phyloP scores from a whole-genome alignment of 2,329 filamentous ascomycete genomes.

The Penicillium psychrosexuale region DNA sequence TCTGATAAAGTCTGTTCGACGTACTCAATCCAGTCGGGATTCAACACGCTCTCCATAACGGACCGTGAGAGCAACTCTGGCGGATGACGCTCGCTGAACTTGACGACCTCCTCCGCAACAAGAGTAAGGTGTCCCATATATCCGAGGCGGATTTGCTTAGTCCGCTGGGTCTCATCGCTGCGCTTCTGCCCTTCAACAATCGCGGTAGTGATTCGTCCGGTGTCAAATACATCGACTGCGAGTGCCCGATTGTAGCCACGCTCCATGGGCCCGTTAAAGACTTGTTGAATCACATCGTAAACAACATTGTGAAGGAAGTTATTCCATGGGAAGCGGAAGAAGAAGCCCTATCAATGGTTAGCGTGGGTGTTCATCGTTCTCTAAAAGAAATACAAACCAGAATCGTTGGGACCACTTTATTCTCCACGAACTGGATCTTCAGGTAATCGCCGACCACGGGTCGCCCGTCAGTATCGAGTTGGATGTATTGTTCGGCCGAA shows the following conservation, averaged over 20 bases:
- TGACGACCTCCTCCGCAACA: slow-evolving; percentile 97
- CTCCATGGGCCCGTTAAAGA: slow-evolving; percentile 98
- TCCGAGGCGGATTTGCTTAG: slow-evolving; percentile 84
- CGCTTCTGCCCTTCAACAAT: slow-evolving; percentile 87
- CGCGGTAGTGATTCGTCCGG: slow-evolving; percentile 80
- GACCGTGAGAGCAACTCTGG: slow-evolving; percentile 79
- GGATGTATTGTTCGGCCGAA: slow-evolving; percentile 45
- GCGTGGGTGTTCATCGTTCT: neutral
- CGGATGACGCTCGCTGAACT: slow-evolving; percentile 92
- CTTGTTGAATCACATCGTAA: slow-evolving; percentile 97
- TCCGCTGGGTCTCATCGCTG: slow-evolving; percentile 79
- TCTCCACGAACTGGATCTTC: slow-evolving; percentile 94
- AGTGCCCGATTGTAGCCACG: slow-evolving; percentile 86
- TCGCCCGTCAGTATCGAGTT: slow-evolving; percentile 59
- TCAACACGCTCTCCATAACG: slow-evolving; percentile 84
- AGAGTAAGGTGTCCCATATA: slow-evolving; percentile 98
- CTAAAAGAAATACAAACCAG: slow-evolving; percentile 59
- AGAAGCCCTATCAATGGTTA: slow-evolving; percentile 68
- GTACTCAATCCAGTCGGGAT: slow-evolving; percentile 88
- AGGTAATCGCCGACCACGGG: slow-evolving; percentile 91
- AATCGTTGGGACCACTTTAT: slow-evolving; percentile 92
- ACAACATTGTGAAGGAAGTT: slow-evolving; percentile 99
- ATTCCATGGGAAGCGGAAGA: slow-evolving; percentile 98
- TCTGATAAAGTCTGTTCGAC: slow-evolving; percentile 90
- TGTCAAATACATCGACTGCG: slow-evolving; percentile 89